Evolutionary conservation across 2,329 filamentous ascomycete genomes (phyloP).

Genomic region (Ceratocystis harringtonii): DNA sequence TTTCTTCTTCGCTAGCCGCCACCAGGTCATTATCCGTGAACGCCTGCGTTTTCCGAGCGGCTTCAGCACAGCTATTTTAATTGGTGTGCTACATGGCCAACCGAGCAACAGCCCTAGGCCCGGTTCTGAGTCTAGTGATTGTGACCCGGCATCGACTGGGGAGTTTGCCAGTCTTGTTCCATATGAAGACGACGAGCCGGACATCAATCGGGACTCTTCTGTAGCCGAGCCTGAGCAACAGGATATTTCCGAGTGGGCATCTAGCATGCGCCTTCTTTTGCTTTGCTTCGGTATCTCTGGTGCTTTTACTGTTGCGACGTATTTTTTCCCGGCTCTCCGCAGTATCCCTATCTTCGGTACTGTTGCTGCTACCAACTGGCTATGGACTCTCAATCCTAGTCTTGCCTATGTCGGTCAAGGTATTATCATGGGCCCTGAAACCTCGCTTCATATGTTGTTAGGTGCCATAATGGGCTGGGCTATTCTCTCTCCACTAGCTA

Average conservation of each 20-base stretch:
- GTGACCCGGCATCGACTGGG: conserved; percentile 19
- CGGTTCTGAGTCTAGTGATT: conserved; percentile 1
- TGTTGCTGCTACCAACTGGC: conserved; percentile 60
- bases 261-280: conserved; percentile 40
- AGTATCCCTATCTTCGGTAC: conserved; percentile 77
- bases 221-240: conserved; percentile 24
- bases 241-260: conserved; percentile 25
- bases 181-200: conserved; percentile 20
- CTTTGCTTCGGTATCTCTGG: conserved; percentile 45
- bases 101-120: conserved; percentile 19
- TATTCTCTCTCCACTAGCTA: conserved; percentile 75
- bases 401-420: conserved; percentile 96
- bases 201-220: conserved; percentile 21
- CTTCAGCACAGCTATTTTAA: conserved; percentile 87
- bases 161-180: conserved; percentile 32
- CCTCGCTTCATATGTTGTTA: conserved; percentile 87
- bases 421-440: conserved; percentile 95
- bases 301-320: conserved; percentile 63
- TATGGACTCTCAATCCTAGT: conserved; percentile 93
- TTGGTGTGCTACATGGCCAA: conserved; percentile 68
- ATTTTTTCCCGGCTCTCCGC: conserved; percentile 74
- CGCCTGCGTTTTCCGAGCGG: conserved; percentile 89
- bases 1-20: conserved; percentile 34
- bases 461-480: conserved; percentile 86
- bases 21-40: conserved; percentile 85